phyloP scores from a whole-genome alignment of 1,139 yeast genomes.

The Meyerozyma smithsonii region DNA sequence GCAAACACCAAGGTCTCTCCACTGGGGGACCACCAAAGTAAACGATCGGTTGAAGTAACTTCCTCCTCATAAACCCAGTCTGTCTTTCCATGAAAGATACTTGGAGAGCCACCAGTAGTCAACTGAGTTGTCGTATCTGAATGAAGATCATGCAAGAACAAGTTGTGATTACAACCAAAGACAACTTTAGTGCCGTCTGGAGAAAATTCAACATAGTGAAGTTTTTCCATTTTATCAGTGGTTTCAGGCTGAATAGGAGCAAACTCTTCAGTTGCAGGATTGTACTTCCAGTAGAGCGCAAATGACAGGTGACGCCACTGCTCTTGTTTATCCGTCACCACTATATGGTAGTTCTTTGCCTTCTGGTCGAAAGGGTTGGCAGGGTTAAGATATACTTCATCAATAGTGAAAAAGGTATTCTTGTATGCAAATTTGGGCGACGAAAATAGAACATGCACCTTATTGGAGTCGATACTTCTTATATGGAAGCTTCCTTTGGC shows the following conservation, averaged over 20 bases:
- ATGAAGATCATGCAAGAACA: constrained; percentile 45
- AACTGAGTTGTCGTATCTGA: constrained; percentile 32
- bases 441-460: constrained; percentile 17
- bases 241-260: constrained; percentile 36
- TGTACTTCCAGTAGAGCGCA: constrained; percentile 59
- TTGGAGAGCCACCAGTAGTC: constrained; percentile 63
- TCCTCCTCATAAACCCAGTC: constrained; percentile 99
- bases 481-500: constrained; percentile 15
- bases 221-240: constrained; percentile 20
- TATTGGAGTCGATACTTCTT: constrained; percentile 18
- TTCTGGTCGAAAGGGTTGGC: constrained; percentile 22
- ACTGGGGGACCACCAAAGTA: constrained; percentile 88
- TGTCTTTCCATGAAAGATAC: constrained; percentile 79
- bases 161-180: constrained; percentile 60
- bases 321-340: constrained; percentile 23
- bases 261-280: constrained; percentile 21
- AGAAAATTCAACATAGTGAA: constrained; percentile 67
- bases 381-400: constrained; percentile 32
- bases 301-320: constrained; percentile 75
- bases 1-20: constrained; percentile 62
- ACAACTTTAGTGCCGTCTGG: constrained; percentile 66
- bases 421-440: constrained; percentile 25
- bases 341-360: constrained; percentile 25
- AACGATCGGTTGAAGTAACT: constrained; percentile 56
- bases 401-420: constrained; percentile 29